Evolutionary conservation across 2,329 filamentous ascomycete genomes (phyloP).

Genomic region (Cytospora leucostoma): DNA sequence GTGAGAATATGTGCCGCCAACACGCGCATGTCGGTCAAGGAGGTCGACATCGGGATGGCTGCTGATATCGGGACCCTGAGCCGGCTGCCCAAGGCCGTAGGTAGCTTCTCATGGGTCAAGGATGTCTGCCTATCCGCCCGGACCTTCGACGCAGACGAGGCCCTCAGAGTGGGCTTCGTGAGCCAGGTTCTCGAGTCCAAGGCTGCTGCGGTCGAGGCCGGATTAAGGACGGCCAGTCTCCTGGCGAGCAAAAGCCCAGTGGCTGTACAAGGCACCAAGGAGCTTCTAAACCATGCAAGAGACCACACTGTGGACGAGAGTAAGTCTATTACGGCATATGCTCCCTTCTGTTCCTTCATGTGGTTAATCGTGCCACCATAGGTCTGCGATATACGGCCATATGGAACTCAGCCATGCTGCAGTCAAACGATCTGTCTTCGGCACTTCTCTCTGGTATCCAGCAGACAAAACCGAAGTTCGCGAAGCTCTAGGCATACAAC

Average conservation of each 20-base stretch:
- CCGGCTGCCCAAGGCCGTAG: conserved; percentile 72
- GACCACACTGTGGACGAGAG: conserved; percentile 78
- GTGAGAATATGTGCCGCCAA: conserved; percentile 65
- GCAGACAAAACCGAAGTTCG: conserved; percentile 79
- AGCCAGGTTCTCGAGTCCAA: conserved; percentile 66
- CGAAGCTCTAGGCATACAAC: conserved; percentile 65
- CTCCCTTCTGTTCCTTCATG: conserved; percentile 1
- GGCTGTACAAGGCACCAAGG: conserved; percentile 84
- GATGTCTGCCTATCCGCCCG: conserved; percentile 74
- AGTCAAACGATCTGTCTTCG: conserved; percentile 73
- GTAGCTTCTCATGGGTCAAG: conserved; percentile 74
- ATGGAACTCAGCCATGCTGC: conserved; percentile 84
- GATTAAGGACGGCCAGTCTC: conserved; percentile 61
- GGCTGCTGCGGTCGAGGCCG: conserved; percentile 62
- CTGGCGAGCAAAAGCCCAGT: conserved; percentile 85
- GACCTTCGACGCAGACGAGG: conserved; percentile 69
- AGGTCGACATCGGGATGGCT: conserved; percentile 79
- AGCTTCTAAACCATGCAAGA: conserved; percentile 77
- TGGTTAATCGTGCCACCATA: conserved; percentile 34
- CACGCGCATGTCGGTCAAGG: conserved; percentile 70
- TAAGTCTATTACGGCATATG: conserved; percentile 43
- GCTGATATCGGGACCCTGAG: conserved; percentile 77
- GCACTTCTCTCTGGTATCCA: conserved; percentile 76
- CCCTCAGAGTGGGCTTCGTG: conserved; percentile 69
- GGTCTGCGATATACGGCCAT: conserved; percentile 79